Evolutionary conservation across 73 alveolate genomes (phyloP).

Genomic region (Tetrahymena malaccensis): DNA sequence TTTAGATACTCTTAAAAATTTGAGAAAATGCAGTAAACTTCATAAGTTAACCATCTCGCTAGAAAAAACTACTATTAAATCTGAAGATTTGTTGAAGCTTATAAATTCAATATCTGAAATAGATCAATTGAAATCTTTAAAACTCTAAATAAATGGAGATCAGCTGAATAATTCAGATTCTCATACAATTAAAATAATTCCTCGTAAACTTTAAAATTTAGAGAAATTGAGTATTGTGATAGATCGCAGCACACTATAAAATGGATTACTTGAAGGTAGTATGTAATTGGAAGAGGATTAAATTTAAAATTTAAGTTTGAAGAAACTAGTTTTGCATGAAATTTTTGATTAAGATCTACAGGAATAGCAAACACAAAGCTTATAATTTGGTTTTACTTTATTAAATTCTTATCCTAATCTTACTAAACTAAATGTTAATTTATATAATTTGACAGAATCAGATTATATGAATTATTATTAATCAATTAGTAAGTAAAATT

Average conservation of each 20-base stretch:
- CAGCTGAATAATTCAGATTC: neutral
- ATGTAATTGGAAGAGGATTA: neutral
- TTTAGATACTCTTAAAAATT: neutral
- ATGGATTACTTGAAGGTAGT: too few relatives aligned
- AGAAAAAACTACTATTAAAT: neutral
- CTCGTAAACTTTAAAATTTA: neutral
- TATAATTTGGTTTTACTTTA: neutral
- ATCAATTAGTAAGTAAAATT: neutral
- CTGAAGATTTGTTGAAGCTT: neutral
- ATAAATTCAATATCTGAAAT: neutral
- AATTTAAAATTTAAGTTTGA: too few relatives aligned
- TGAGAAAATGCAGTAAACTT: neutral
- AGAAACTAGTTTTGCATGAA: neutral
- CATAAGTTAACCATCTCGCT: neutral
- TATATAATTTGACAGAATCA: neutral
- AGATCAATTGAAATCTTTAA: neutral
- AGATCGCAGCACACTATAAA: neutral
- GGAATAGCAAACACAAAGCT: neutral
- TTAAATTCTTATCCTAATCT: neutral
- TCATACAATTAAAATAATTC: neutral
- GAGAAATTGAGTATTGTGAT: neutral
- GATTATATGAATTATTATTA: neutral
- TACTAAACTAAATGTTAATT: too few relatives aligned
- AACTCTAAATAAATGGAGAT: neutral
- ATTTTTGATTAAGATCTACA: neutral